Percentiles rank a stretch among this genome's conserved stretches.
Evolutionary conservation across 345 rosid species (phyloP).

Genomic region (Streptanthus diversifolius): DNA sequence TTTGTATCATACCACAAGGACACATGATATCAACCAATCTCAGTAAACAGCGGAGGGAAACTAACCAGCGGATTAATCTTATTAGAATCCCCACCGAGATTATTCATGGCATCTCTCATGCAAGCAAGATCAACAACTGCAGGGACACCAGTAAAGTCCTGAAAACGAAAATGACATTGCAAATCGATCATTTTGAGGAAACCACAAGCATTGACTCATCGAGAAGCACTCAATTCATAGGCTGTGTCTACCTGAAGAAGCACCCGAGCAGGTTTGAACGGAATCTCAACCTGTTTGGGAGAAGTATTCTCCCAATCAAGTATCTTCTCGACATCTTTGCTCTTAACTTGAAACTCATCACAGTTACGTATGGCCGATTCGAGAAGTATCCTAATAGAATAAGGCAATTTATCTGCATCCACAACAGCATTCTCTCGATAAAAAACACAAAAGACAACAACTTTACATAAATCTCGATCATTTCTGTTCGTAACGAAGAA

Average conservation of each 20-base stretch:
- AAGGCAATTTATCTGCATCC: slow-evolving; percentile 75
- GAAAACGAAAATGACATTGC: slow-evolving; percentile 24
- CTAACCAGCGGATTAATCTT: slow-evolving; percentile 49
- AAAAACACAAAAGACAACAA: neutral
- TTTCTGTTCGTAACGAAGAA: neutral
- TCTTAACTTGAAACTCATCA: slow-evolving; percentile 93
- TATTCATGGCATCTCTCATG: slow-evolving; percentile 99
- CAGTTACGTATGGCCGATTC: slow-evolving; percentile 97
- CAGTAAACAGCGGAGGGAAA: neutral
- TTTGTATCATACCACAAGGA: neutral
- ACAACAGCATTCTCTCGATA: slow-evolving; percentile 10
- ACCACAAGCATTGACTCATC: slow-evolving; percentile 35
- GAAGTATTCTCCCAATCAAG: slow-evolving; percentile 88
- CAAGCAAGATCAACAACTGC: slow-evolving; percentile 98
- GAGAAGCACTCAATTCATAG: neutral
- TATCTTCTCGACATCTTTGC: slow-evolving; percentile 91
- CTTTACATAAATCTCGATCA: neutral
- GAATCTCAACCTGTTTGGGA: slow-evolving; percentile 94
- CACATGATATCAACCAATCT: neutral
- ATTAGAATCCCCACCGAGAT: slow-evolving; percentile 77
- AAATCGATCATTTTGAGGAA: slow-evolving; percentile 48
- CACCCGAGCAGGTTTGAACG: slow-evolving; percentile 98
- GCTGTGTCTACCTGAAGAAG: slow-evolving; percentile 66
- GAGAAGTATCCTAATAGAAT: slow-evolving; percentile 86
- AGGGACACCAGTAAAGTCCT: slow-evolving; percentile 99